phyloP scores from a whole-genome alignment of 2,329 filamentous ascomycete genomes.

The Pyrenophora teres region DNA sequence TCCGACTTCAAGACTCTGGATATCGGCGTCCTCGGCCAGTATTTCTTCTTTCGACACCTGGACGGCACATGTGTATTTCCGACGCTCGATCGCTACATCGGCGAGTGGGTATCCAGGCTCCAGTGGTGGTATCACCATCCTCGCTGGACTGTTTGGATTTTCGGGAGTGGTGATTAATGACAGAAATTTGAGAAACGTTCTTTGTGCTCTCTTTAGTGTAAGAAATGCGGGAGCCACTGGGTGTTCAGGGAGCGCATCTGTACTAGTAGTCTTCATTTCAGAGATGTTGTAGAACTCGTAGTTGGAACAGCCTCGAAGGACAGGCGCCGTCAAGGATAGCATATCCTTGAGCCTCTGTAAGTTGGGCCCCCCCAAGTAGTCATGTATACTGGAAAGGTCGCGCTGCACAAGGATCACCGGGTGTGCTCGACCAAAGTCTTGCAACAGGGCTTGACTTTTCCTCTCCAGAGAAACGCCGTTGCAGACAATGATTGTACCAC shows the following conservation, averaged over 20 bases:
- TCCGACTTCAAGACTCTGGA: constrained; percentile 69
- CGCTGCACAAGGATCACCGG: constrained; percentile 73
- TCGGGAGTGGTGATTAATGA: constrained; percentile 62
- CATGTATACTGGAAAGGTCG: constrained; percentile 67
- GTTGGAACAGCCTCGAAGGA: constrained; percentile 71
- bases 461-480: constrained; percentile 71
- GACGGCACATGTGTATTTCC: constrained; percentile 70
- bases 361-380: constrained; percentile 62
- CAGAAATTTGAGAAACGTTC: constrained; percentile 72
- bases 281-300: constrained; percentile 78
- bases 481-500: constrained; percentile 71
- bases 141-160: constrained; percentile 38
- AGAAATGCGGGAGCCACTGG: constrained; percentile 62
- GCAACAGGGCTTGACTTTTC: constrained; percentile 63
- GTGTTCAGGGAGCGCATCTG: constrained; percentile 23
- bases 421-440: constrained; percentile 66
- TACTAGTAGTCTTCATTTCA: constrained; percentile 50
- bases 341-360: constrained; percentile 62
- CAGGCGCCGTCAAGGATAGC: constrained; percentile 60
- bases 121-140: constrained; percentile 55
- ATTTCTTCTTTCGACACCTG: constrained; percentile 65
- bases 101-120: constrained; percentile 70
- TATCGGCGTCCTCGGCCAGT: constrained; percentile 59
- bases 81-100: constrained; percentile 62
- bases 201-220: constrained; percentile 69